Conservation (phyloP, 2,329 filamentous ascomycete species). For the Microsporum audouinii region DNA sequence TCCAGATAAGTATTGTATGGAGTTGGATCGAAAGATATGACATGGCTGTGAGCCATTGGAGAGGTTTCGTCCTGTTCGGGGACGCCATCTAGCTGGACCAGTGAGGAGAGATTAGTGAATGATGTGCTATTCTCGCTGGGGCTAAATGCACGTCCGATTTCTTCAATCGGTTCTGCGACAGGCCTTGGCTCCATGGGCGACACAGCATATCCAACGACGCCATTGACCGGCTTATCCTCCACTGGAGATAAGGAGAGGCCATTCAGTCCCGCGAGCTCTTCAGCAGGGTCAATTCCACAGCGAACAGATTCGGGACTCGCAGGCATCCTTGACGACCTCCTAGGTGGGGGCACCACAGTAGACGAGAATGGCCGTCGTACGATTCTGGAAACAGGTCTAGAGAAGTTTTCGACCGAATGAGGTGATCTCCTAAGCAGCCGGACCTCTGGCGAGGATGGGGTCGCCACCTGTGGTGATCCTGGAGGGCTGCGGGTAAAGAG, state of each 20-base stretch:
- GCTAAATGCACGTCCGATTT: slow-evolving; percentile 30
- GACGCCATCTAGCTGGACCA: slow-evolving; percentile 34
- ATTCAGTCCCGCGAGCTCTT: slow-evolving; percentile 29
- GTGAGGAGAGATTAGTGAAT: slow-evolving; percentile 30
- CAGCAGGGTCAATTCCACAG: slow-evolving; percentile 30
- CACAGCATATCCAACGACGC: background rate
- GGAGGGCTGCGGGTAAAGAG: slow-evolving; percentile 15
- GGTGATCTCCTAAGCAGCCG: slow-evolving; percentile 24
- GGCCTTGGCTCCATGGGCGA: slow-evolving; percentile 15
- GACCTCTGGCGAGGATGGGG: slow-evolving; percentile 11
- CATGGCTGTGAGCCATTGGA: slow-evolving; percentile 23
- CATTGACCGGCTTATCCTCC: slow-evolving; percentile 18
- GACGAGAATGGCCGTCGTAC: slow-evolving; percentile 29
- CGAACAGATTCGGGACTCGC: slow-evolving; percentile 24
- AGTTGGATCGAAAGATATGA: slow-evolving; percentile 14
- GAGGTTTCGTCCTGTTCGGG: slow-evolving; percentile 36
- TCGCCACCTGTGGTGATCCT: slow-evolving; percentile 25
- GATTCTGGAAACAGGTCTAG: slow-evolving; percentile 38
- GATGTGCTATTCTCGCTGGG: slow-evolving; percentile 33
- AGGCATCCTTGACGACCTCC: slow-evolving; percentile 26
- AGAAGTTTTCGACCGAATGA: slow-evolving; percentile 43
- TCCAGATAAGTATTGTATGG: background rate
- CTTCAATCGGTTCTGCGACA: slow-evolving; percentile 23
- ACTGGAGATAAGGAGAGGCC: slow-evolving; percentile 24
- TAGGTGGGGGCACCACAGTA: slow-evolving; percentile 31